Evolutionary conservation across 2,329 filamentous ascomycete genomes (phyloP).

Genomic region (Fusarium burgessii): DNA sequence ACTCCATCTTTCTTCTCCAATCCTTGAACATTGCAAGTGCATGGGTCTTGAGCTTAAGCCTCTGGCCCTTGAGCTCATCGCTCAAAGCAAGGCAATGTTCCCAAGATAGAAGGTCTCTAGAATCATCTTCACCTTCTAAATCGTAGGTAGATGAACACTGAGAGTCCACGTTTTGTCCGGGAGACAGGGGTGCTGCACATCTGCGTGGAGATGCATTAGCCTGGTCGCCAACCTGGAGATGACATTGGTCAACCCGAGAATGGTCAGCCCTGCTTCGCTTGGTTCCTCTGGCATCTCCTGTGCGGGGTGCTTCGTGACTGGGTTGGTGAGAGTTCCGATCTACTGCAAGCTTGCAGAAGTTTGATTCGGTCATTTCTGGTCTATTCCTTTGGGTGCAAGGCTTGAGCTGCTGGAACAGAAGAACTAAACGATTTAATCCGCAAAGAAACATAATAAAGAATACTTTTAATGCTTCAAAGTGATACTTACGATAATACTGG

Average conservation of each 20-base stretch:
- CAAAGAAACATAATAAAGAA: background rate
- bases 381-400: background rate
- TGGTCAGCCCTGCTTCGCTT: background rate
- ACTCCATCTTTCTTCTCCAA: background rate
- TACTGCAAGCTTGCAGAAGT: rapidly evolving
- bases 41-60: background rate
- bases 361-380: background rate
- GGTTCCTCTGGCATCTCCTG: background rate
- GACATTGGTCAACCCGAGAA: background rate
- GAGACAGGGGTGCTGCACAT: rapidly evolving
- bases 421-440: rapidly evolving
- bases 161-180: background rate
- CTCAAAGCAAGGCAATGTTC: background rate
- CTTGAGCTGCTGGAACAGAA: background rate
- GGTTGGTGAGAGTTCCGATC: background rate
- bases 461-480: background rate
- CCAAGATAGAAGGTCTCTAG: background rate
- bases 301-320: background rate
- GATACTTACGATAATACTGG: too few species aligned
- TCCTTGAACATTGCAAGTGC: background rate
- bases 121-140: background rate
- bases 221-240: rapidly evolving
- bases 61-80: rapidly evolving
- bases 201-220: rapidly evolving
- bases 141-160: background rate